A percentile compares a stretch with the other conserved stretches of the same genome.
Evolutionary conservation across 1,139 yeast genomes (phyloP).

Genomic region (Nakaseomyces kungkrabaensis): DNA sequence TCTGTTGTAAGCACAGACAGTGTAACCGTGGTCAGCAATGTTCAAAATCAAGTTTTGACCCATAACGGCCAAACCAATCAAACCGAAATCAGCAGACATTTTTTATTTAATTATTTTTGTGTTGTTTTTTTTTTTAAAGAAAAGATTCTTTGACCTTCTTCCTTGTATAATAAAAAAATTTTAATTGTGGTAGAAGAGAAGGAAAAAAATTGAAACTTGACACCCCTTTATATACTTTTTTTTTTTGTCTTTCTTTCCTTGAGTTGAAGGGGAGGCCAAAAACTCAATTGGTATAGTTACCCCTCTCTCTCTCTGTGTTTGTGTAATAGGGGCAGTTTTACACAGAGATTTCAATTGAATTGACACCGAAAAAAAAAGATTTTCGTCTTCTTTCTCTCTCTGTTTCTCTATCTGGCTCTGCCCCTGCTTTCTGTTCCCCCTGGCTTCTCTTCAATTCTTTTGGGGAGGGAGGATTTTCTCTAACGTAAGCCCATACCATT

Average conservation of each 20-base stretch:
- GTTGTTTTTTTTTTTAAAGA: background rate
- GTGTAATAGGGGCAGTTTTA: too few relatives aligned
- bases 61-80: conserved; percentile 99
- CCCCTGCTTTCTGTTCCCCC: background rate
- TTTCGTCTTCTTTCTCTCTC: too few relatives aligned
- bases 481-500: too few relatives aligned
- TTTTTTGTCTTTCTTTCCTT: background rate
- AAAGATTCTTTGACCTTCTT: background rate
- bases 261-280: too few relatives aligned
- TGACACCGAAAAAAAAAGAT: too few relatives aligned
- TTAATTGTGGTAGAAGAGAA: background rate
- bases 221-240: background rate
- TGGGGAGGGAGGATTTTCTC: too few relatives aligned
- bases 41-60: conserved; percentile 97
- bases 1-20: conserved; percentile 98
- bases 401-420: background rate
- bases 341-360: too few relatives aligned
- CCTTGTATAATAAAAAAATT: background rate
- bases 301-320: too few relatives aligned
- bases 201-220: background rate
- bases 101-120: background rate
- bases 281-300: too few relatives aligned
- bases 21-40: conserved; percentile 96
- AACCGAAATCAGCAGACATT: conserved; percentile 79
- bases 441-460: too few relatives aligned